These are phyloP conservation scores for Lecanosticta acicola DNA, from an alignment of 2,329 filamentous ascomycete species.

Conservation along the genomic window DNA sequence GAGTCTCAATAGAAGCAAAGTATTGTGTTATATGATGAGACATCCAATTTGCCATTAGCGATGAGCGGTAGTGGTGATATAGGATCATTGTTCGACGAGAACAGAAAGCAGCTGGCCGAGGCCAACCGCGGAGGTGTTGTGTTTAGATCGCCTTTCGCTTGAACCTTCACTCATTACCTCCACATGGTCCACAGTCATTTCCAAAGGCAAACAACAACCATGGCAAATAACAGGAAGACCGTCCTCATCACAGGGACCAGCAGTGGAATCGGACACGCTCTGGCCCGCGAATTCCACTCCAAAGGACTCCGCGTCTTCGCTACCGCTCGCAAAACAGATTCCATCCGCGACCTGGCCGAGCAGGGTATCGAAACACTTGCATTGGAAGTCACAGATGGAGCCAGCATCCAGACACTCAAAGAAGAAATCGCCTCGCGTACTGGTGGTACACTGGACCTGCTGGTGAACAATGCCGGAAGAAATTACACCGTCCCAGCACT, in stretches of 20 bases:
- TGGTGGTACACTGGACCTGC: constrained; percentile 47
- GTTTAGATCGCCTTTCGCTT: no score
- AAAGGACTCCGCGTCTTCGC: constrained; percentile 53
- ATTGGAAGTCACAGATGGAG: constrained; percentile 48
- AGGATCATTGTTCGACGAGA: no score
- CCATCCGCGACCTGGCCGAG: constrained; percentile 46
- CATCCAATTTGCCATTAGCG: no score
- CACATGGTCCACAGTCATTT: no score
- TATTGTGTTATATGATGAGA: no score
- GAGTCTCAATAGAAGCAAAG: no score
- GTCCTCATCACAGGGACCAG: constrained; percentile 42
- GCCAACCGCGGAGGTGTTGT: no score
- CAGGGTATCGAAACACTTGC: constrained; percentile 50
- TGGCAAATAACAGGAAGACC: constrained; percentile 19
- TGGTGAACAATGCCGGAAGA: constrained; percentile 55
- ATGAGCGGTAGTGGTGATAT: no score
- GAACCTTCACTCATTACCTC: no score
- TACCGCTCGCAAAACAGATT: constrained; percentile 49
- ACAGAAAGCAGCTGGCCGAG: no score
- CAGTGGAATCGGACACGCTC: constrained; percentile 54
- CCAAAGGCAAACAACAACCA: not conserved
- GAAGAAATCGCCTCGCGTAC: constrained; percentile 45
- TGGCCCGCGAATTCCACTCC: constrained; percentile 53
- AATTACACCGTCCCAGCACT: constrained; percentile 48
- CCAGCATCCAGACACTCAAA: constrained; percentile 46